Evolutionary conservation across 1,284 basidiomycete genomes (phyloP), one percentile per base, ranked within the genome.

Genomic region (Athelia sp.): DNA sequence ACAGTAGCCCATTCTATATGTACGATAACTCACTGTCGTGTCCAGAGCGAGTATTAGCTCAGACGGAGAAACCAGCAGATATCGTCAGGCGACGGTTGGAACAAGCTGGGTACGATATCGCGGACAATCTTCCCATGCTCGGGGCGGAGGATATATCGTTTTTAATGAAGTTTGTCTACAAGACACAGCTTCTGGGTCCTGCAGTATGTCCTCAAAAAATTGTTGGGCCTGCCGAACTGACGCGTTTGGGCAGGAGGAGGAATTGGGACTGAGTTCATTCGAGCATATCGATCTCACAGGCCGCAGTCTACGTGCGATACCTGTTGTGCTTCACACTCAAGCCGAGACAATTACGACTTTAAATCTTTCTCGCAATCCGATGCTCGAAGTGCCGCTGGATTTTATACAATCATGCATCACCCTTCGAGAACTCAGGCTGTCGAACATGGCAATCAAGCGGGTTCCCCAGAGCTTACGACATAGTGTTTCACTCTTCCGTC

Each of bases 361-460:
- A 52, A 93, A 93, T 58, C 79, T 99, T 8, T 96, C 94, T 2
- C 84, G 90, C 51, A 99, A 99, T 63, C 94, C 96, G 1, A 93
- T 97, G 81, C 82, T 95, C 48, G 96, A 99, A 65, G 86, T 99
- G 32, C 97, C 97, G 0, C 82, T 93, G 45, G 97, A 99, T 69
- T 99, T 99, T 64, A 88, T 98, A 47, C 92, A 98, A 67, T 83
- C 88, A 10, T 98, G 94, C 62, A 83, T 81, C 2, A 81, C 75
- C 4, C 78, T 99, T 24, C 85, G 87, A 46, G 93, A 96, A 60
- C 81, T 99, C 46, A 83, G 88, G 9, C 75, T 99, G 49, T 88
- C 88, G n/a, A 84, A 93, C 58, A 94, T 98, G 85, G 90, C 92
- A 13, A 87, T 98, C 74, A 98, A 98, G 71, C 86, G 89, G 52